These are phyloP conservation scores for Capsella rubella DNA, from an alignment of 441 rosid genomes.

Conservation along the genomic window DNA sequence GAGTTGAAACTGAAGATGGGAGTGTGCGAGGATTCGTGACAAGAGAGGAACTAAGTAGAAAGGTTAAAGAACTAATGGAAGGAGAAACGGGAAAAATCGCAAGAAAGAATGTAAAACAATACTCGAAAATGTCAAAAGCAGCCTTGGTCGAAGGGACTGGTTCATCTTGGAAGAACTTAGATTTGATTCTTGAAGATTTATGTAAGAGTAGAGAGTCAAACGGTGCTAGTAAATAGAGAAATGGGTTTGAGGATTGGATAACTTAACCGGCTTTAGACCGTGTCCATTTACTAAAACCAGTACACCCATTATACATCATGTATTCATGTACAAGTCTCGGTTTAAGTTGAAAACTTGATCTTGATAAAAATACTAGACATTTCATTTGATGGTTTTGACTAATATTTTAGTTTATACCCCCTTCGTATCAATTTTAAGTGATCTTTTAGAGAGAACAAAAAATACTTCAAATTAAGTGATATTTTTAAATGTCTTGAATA, in stretches of 20 bases:
- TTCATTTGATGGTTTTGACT: too few relatives aligned
- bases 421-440: too few relatives aligned
- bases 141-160: conserved; percentile 61
- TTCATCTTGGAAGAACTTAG: conserved; percentile 67
- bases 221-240: neutral
- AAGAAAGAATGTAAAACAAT: conserved; percentile 52
- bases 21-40: conserved; percentile 55
- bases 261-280: neutral
- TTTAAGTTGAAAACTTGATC: too few relatives aligned
- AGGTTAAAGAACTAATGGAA: conserved; percentile 66
- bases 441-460: too few relatives aligned
- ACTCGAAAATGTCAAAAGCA: conserved; percentile 51
- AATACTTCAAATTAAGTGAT: too few relatives aligned
- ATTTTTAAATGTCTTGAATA: too few relatives aligned
- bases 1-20: conserved; percentile 61
- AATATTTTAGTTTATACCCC: too few relatives aligned
- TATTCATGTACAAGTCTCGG: too few relatives aligned
- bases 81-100: conserved; percentile 58
- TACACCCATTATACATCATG: too few relatives aligned
- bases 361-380: too few relatives aligned
- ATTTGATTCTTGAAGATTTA: conserved; percentile 45
- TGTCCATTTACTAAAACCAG: too few relatives aligned
- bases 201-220: conserved; percentile 35
- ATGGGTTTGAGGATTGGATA: neutral
- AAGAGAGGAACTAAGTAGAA: conserved; percentile 50